Evolutionary conservation across 345 rosid species (phyloP), one percentile per base, ranked within the genome.

Genomic region (Eutrema heterophyllum): DNA sequence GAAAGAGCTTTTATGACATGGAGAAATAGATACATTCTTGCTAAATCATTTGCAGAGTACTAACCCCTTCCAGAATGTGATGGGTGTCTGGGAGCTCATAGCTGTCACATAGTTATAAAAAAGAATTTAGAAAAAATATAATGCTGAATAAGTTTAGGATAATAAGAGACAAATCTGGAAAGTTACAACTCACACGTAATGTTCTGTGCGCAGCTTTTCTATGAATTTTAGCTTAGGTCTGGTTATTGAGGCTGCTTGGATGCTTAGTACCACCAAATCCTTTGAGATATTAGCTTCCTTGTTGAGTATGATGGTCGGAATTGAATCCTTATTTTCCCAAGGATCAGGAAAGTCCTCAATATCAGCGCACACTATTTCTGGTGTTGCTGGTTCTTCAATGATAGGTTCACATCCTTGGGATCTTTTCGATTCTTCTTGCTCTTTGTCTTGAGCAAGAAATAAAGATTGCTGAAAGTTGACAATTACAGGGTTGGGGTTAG

Each of bases 1-100:
- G 64, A 53, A 54, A 67, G 18, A 59, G 21, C n/a, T 57, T 51
- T 53, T 26, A 41, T 52, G 18, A 49, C 1, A 62, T 26, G 26
- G 12, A 36, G 39, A 60, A 27, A 33, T 41, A 64, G 29, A 54
- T 48, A 16, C 11, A 38, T 61, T 36, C 50, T 57, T 49, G 45
- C 35, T 64, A 52, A 39, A 50, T n/a, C 29, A 49, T 56, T 79
- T 71, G 30, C 9, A 55, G 41, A 58, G 67, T 40, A 83, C 94
- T 89, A 56, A 91, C 97, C 86, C 83, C 88, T 26, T 70, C 30
- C 18, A 93, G 83, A 54, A 91, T 90, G 72, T 87, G 91, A 80
- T 91, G 96, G 12, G 85, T 78, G 72, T 91, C 96, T 21, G 96
- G 96, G 71, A 93, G 87, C 80, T 89, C 97, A 44, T 86, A 93